Conservation (phyloP, 495 filamentous ascomycete genomes). For the Cladorrhinum samala region DNA sequence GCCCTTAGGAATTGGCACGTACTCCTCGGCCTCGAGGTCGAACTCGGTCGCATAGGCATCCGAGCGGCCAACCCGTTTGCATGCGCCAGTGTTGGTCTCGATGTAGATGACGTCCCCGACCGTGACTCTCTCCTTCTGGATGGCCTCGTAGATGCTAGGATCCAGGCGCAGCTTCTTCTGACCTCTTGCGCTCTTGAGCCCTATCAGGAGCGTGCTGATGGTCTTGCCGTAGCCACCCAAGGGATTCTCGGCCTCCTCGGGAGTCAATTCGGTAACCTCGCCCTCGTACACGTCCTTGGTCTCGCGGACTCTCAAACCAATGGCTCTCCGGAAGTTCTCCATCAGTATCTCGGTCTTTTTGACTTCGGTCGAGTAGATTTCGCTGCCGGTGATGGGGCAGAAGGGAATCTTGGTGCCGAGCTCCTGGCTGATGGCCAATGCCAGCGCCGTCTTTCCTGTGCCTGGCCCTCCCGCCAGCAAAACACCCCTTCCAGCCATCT, state of each 20-base stretch:
- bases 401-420: slow-evolving; percentile 96
- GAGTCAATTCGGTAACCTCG: slow-evolving; percentile 91
- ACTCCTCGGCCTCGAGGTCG: slow-evolving; percentile 96
- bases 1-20: slow-evolving; percentile 95
- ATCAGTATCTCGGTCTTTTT: slow-evolving; percentile 99
- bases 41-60: slow-evolving; percentile 98
- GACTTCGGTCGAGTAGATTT: slow-evolving; percentile 93
- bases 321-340: slow-evolving; percentile 96
- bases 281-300: slow-evolving; percentile 98
- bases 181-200: slow-evolving; percentile 82
- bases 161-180: slow-evolving; percentile 96
- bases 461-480: slow-evolving; percentile 86
- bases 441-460: slow-evolving; percentile 94
- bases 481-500: slow-evolving; percentile 94
- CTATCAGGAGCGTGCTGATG: slow-evolving; percentile 83
- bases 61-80: slow-evolving; percentile 89
- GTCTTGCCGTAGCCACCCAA: slow-evolving; percentile 91
- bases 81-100: slow-evolving; percentile 94
- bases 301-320: slow-evolving; percentile 92
- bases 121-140: slow-evolving; percentile 94
- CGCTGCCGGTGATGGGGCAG: slow-evolving; percentile 92
- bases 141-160: slow-evolving; percentile 96
- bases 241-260: slow-evolving; percentile 97
- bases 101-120: slow-evolving; percentile 98
- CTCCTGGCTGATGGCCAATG: slow-evolving; percentile 89